A percentile compares a stretch with the other conserved stretches of the same genome.
Conservation (phyloP, 345 rosid genomes). For the Populus pruinosa region DNA sequence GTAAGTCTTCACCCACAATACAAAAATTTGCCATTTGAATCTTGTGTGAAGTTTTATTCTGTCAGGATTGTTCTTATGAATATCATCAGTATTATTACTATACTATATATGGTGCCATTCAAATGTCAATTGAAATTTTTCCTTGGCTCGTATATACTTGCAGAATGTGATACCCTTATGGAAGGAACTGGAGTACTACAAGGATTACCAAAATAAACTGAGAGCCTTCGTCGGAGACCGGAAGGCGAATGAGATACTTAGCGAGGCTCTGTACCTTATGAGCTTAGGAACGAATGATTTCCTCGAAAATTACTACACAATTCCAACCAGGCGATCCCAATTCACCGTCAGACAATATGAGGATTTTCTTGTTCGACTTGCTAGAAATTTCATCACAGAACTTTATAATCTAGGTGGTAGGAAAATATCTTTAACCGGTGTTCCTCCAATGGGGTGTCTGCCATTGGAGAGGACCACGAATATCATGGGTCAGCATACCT, state of each 20-base stretch:
- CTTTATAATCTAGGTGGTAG: constrained; percentile 66
- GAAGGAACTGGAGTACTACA: constrained; percentile 75
- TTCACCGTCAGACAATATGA: constrained; percentile 50
- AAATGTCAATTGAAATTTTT: background rate
- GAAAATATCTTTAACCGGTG: constrained; percentile 52
- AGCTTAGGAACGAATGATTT: constrained; percentile 89
- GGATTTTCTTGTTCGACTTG: constrained; percentile 50
- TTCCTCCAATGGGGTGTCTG: constrained; percentile 84
- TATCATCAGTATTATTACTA: background rate
- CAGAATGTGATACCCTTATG: constrained; percentile 83
- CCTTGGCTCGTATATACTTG: background rate
- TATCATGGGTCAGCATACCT: constrained; percentile 38
- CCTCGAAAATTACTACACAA: constrained; percentile 63
- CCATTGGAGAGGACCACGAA: constrained; percentile 77
- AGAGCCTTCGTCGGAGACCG: constrained; percentile 47
- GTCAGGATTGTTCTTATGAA: background rate
- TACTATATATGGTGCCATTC: background rate
- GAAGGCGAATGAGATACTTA: constrained; percentile 44
- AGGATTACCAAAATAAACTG: constrained; percentile 56
- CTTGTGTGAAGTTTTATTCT: background rate
- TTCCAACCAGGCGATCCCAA: constrained; percentile 37
- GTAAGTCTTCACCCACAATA: constrained; percentile 46
- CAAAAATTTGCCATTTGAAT: background rate
- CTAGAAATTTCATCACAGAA: constrained; percentile 47
- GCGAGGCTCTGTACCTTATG: constrained; percentile 59